phyloP scores from a whole-genome alignment of 768 basidiomycete species.

The Boletus reticuloceps region DNA sequence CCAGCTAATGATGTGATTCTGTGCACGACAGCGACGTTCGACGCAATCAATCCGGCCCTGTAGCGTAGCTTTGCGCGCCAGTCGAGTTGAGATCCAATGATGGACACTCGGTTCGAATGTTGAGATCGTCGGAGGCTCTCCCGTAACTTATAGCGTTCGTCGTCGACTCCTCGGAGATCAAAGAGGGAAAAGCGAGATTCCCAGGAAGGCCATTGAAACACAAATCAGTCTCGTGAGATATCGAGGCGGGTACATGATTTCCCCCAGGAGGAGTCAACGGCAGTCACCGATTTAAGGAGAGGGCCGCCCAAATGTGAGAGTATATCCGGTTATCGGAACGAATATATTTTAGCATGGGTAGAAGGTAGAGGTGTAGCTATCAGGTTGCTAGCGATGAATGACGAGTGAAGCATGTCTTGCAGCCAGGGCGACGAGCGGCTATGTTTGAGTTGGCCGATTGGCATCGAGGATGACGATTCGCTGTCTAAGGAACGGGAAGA shows the following conservation, averaged over 20 bases:
- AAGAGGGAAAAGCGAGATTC: constrained; percentile 7
- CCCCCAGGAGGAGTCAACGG: constrained; percentile 11
- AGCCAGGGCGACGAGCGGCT: neutral
- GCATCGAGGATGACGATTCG: constrained; percentile 9
- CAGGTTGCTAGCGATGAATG: neutral
- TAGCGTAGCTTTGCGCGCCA: constrained; percentile 1
- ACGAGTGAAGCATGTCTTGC: neutral
- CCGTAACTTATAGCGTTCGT: constrained; percentile 6
- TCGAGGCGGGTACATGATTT: constrained; percentile 16
- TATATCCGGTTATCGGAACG: neutral
- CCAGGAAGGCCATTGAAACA: constrained; percentile 16
- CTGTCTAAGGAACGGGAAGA: constrained; percentile 5
- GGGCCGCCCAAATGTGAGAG: neutral
- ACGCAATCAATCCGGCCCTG: constrained; percentile 18
- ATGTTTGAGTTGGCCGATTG: constrained; percentile 11
- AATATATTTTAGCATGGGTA: constrained; percentile 1
- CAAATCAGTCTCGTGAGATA: constrained; percentile 21
- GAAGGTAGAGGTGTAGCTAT: neutral
- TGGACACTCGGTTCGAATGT: constrained; percentile 1
- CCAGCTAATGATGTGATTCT: neutral
- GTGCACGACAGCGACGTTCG: constrained; percentile 6
- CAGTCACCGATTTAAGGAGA: constrained; percentile 16
- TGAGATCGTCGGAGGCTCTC: constrained; percentile 13
- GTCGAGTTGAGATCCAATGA: constrained; percentile 5
- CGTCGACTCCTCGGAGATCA: constrained; percentile 29